phyloP scores from a whole-genome alignment of 805 yeast genomes.

The Wickerhamiella kurtzmanii region DNA sequence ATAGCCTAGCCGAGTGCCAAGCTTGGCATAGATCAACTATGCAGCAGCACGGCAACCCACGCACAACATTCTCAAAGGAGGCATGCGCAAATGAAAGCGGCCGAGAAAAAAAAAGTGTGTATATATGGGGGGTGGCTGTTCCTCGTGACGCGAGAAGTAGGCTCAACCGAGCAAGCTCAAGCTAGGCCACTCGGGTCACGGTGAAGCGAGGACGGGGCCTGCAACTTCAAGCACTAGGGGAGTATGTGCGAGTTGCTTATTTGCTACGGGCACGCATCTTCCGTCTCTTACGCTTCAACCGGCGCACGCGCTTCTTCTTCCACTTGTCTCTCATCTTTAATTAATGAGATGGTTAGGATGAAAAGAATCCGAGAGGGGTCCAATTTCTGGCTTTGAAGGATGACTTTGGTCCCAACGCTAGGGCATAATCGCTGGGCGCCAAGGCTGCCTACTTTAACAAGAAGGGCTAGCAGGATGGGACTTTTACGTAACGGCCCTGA shows the following conservation, averaged over 20 bases:
- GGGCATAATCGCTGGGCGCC: no score
- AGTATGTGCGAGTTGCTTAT: slow-evolving; percentile 21
- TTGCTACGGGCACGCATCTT: slow-evolving; percentile 98
- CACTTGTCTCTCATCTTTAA: slow-evolving; percentile 55
- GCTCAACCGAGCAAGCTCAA: background rate
- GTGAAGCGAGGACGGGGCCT: no score
- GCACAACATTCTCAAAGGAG: no score
- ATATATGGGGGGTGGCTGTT: background rate
- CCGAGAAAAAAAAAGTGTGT: background rate
- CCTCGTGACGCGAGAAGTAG: no score
- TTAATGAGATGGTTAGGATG: background rate
- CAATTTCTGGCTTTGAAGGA: slow-evolving; percentile 27
- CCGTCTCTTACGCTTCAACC: slow-evolving; percentile 99
- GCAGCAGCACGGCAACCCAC: no score
- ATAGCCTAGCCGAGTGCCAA: no score
- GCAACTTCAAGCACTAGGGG: no score
- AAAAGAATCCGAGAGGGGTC: slow-evolving; percentile 12
- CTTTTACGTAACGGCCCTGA: background rate
- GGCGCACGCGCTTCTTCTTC: slow-evolving; percentile 99
- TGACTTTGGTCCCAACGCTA: slow-evolving; percentile 24
- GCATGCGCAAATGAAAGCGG: background rate
- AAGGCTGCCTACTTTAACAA: no score
- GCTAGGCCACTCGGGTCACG: background rate
- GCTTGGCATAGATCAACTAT: no score
- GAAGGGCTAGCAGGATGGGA: background rate